Base-by-base conservation (phyloP, 495 filamentous ascomycete species). In the Penicillium nucicola region DNA sequence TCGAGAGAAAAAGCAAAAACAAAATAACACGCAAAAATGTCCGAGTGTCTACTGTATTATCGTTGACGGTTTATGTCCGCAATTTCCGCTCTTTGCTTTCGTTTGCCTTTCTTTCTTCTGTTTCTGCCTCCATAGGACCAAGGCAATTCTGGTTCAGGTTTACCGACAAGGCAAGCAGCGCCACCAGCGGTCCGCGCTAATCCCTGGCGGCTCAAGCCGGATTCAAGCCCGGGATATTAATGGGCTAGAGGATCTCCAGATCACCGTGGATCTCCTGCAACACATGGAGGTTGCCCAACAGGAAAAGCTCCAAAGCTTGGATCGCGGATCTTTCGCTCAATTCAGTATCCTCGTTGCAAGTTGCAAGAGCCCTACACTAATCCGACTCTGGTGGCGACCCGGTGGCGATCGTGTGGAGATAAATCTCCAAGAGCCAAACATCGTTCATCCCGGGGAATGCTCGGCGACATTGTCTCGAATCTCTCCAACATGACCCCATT, bases 261-360 rank as follows among this genome's bases (percentile, higher is more conserved):
- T 60, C 42, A 42, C 53, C 53, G 34, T 53, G 50, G 53, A 39
- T 53, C 57, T 18, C 11, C 49, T 50, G 40, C 48, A 53, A 25
- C 56, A 48, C 53, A 56, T 53, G 45, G 41, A 32, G 41, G 22
- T 43, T 43, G 23, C 14, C 28, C 28, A 20, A 43, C 2, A 42
- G 12, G 32, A 12, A 43, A 43, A 43, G 28, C 22, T 30, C 17
- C 23, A 31, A 25, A 43, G 19, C 41, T 36, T 36, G 25, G 25
- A 28, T 28, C 25, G 25, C 37, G 37, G 37, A 19, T 22, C 17
- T 22, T 39, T 40, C 37, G 10, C 37, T 20, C 11, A 22, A 40
- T 13, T 22, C 5, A n/a, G 37, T 40, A 40, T 40, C 3, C 37
- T 20, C 18, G 17, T 22, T 40, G 37, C 37, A 12, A 22, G 17